phyloP scores from a whole-genome alignment of 345 rosid species.

The Camelina neglecta region DNA sequence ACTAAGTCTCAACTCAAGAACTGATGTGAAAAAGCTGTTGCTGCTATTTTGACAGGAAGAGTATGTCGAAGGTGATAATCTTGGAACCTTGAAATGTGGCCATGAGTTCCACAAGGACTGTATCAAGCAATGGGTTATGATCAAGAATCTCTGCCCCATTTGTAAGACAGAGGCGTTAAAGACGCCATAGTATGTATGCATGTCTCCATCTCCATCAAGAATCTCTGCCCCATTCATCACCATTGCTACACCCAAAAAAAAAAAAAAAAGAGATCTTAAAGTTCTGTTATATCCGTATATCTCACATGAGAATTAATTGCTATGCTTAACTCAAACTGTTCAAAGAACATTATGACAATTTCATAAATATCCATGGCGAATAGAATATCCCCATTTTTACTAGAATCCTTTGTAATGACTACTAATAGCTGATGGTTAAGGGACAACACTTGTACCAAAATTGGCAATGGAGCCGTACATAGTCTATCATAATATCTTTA shows the following conservation, averaged over 20 bases:
- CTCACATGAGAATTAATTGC: conserved; percentile 10
- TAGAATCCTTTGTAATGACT: conserved; percentile 13
- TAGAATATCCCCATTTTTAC: conserved; percentile 26
- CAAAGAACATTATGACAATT: conserved; percentile 38
- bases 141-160: conserved; percentile 86
- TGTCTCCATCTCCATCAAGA: conserved; percentile 4
- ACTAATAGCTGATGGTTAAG: neutral
- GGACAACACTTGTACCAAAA: neutral
- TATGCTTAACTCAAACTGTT: conserved; percentile 31
- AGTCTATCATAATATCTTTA: no score
- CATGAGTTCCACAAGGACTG: conserved; percentile 79
- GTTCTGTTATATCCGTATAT: conserved; percentile 7
- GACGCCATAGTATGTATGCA: conserved; percentile 32
- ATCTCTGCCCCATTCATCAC: conserved; percentile 12
- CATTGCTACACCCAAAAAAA: neutral
- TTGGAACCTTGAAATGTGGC: conserved; percentile 80
- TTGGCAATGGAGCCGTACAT: neutral
- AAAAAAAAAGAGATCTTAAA: neutral
- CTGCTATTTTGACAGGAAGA: conserved; percentile 65
- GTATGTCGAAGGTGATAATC: conserved; percentile 67
- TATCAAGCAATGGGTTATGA: conserved; percentile 86
- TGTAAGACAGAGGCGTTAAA: conserved; percentile 74
- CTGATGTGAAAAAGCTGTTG: conserved; percentile 23
- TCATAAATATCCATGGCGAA: conserved; percentile 14
- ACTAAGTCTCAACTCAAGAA: neutral